Percentiles rank a stretch among this genome's conserved stretches.
phyloP scores from a whole-genome alignment of 352 stramenopile species.

The Globisporangium cylindrosporum region DNA sequence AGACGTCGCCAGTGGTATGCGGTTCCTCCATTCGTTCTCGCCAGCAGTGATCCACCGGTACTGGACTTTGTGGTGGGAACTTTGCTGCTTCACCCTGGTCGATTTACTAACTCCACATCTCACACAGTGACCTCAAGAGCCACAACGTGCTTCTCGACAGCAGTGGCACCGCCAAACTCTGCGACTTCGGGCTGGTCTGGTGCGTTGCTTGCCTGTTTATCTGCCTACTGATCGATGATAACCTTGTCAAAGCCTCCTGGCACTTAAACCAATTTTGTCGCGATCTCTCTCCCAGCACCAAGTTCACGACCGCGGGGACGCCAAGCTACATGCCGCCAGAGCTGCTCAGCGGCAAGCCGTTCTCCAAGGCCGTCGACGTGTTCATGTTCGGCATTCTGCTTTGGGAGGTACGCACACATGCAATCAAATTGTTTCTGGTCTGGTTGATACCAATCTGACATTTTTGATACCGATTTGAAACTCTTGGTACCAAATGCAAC shows the following conservation, averaged over 20 bases:
- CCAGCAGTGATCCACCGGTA: constrained; percentile 88
- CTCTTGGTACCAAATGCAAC: background rate
- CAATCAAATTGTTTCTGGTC: background rate
- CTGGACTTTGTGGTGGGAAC: background rate
- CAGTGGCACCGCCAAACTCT: constrained; percentile 82
- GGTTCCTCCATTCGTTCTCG: constrained; percentile 78
- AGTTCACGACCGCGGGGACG: constrained; percentile 80
- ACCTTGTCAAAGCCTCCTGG: background rate
- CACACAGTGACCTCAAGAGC: constrained; percentile 84
- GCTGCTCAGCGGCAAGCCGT: constrained; percentile 74
- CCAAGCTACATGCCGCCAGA: constrained; percentile 89
- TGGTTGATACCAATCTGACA: background rate
- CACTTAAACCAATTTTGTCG: background rate
- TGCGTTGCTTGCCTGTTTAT: constrained; percentile 18
- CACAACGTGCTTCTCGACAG: constrained; percentile 83
- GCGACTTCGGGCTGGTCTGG: constrained; percentile 89
- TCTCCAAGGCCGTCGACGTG: constrained; percentile 90
- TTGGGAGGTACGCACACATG: constrained; percentile 63
- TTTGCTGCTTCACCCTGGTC: background rate
- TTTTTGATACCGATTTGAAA: background rate
- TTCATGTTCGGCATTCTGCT: constrained; percentile 93
- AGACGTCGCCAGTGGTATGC: constrained; percentile 83
- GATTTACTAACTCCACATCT: background rate
- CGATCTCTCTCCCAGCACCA: constrained; percentile 43
- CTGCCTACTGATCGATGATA: background rate